Percentiles rank a stretch among this genome's conserved stretches.
Evolutionary conservation across 2,329 filamentous ascomycete species (phyloP).

Genomic region (Tolypocladium tundrense): DNA sequence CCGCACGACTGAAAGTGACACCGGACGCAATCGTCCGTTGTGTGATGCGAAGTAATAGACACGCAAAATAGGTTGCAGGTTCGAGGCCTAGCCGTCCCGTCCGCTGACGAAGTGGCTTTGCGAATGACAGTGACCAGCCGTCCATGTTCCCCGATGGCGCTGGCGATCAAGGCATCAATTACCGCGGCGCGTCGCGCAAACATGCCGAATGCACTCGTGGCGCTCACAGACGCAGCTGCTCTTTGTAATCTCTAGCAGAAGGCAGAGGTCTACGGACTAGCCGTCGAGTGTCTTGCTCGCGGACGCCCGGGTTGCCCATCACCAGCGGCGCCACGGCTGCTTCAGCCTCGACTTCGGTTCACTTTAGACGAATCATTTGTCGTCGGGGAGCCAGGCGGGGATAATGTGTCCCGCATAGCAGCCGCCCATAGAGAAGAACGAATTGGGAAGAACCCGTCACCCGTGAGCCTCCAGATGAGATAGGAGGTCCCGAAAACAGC

Average conservation of each 20-base stretch:
- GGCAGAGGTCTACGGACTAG: no score
- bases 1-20: no score
- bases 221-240: no score
- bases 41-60: not conserved
- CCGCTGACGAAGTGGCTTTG: not conserved
- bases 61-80: no score
- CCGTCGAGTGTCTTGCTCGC: not conserved
- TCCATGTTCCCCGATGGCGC: not conserved
- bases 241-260: not conserved
- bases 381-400: no score
- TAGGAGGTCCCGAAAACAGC: no score
- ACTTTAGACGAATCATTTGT: no score
- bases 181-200: not conserved
- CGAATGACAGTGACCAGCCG: not conserved
- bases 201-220: not conserved
- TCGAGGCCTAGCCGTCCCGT: not conserved
- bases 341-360: no score
- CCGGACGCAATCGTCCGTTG: not conserved
- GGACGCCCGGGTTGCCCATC: not conserved
- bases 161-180: not conserved
- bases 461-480: no score
- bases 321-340: not conserved
- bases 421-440: no score
- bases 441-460: no score
- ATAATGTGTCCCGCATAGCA: no score